Percentiles rank a stretch among this genome's conserved stretches.
These are phyloP conservation scores for Backusella morwellensis DNA, from an alignment of 192 early-diverging fungal genomes.

Conservation along the genomic window DNA sequence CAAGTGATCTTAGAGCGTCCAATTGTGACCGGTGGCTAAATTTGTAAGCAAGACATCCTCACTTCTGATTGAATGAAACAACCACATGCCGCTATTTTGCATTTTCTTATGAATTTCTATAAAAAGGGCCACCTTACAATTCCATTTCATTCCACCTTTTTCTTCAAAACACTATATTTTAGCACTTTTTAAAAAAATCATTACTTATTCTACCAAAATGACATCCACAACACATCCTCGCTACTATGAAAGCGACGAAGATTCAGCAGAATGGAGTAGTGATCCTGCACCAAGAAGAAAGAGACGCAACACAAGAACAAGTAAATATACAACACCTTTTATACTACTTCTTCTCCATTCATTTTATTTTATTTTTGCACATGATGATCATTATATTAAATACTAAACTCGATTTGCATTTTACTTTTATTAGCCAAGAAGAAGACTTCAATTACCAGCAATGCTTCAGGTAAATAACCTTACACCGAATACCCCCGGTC, in stretches of 20 bases:
- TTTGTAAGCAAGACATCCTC: conserved; percentile 4
- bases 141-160: conserved; percentile 1
- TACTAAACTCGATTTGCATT: background rate
- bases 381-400: background rate
- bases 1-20: background rate
- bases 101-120: conserved; percentile 10
- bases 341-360: background rate
- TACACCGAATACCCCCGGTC: conserved; percentile 9
- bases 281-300: conserved; percentile 5
- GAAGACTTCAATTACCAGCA: conserved; percentile 3
- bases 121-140: background rate
- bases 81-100: conserved; percentile 3
- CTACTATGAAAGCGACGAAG: background rate
- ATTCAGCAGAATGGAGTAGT: conserved; percentile 7
- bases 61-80: background rate
- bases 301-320: conserved; percentile 3
- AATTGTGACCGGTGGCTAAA: background rate
- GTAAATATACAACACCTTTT: background rate
- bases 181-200: background rate
- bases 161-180: background rate
- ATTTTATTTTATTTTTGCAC: background rate
- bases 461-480: conserved; percentile 8
- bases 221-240: background rate
- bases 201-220: background rate
- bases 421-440: background rate